Conservation (phyloP, 2,329 filamentous ascomycete genomes). For the Aureobasidium mangrovei region DNA sequence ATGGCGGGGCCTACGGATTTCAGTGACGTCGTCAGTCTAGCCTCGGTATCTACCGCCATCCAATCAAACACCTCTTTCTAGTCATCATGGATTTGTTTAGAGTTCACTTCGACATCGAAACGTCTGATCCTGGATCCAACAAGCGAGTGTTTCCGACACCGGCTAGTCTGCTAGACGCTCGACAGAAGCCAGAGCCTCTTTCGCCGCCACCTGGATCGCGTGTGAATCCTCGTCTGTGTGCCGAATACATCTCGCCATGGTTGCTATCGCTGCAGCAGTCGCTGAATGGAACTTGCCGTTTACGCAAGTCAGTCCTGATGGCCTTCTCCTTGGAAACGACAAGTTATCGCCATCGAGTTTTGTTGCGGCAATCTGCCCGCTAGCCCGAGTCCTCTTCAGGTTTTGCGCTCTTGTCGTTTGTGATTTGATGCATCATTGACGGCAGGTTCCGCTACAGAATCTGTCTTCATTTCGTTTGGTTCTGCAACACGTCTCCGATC, state of each 20-base stretch:
- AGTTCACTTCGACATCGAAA: constrained; percentile 1
- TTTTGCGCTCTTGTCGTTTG: not conserved
- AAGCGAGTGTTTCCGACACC: not conserved
- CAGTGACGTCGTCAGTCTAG: no score
- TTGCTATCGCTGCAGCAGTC: not conserved
- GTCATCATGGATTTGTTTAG: not conserved
- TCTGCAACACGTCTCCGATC: no score
- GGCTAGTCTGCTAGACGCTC: no score
- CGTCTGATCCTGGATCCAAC: not conserved
- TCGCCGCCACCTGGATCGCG: not conserved
- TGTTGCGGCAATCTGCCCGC: not conserved
- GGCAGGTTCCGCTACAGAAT: not conserved
- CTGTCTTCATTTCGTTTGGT: not conserved
- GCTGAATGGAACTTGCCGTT: not conserved
- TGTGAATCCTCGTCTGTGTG: not conserved
- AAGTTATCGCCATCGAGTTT: constrained; percentile 1
- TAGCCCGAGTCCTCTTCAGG: not conserved
- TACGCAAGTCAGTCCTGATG: not conserved
- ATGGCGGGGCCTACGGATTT: no score
- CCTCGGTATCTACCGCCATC: no score
- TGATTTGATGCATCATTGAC: not conserved
- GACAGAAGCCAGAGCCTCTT: not conserved
- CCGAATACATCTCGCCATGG: no score
- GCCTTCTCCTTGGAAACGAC: constrained; percentile 1
- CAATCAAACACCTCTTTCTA: not conserved